Percentiles rank a stretch among this genome's conserved stretches.
phyloP scores from a whole-genome alignment of 495 filamentous ascomycete species.

The Penicillium waksmanii region DNA sequence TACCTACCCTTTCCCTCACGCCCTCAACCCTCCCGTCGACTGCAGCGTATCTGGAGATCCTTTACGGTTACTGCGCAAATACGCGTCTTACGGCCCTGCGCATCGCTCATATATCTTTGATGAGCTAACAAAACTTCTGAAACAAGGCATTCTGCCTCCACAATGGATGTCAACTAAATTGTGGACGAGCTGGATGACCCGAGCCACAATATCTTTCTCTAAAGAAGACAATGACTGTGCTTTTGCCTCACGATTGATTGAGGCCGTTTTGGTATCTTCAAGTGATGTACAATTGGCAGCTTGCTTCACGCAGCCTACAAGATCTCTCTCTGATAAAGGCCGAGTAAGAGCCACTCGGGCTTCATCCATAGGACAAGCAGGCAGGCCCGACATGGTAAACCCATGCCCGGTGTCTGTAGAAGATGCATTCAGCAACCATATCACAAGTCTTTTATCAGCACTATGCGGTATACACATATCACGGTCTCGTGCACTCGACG shows the following conservation, averaged over 20 bases:
- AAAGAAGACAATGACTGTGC: conserved; percentile 37
- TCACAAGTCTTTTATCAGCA: conserved; percentile 44
- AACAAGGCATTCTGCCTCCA: conserved; percentile 40
- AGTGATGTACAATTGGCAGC: conserved; percentile 20
- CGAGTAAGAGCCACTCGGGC: conserved; percentile 23
- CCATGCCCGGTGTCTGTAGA: conserved; percentile 46
- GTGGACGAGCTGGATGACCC: conserved; percentile 50
- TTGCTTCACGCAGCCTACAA: not conserved
- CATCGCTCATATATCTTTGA: conserved; percentile 41
- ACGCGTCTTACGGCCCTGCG: conserved; percentile 24
- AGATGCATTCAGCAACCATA: conserved; percentile 49
- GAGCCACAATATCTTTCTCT: conserved; percentile 48
- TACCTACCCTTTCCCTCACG: conserved; percentile 34
- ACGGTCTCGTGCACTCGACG: conserved; percentile 32
- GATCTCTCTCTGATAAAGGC: not conserved
- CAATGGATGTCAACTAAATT: conserved; percentile 53
- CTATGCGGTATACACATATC: conserved; percentile 50
- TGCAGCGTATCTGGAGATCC: conserved; percentile 29
- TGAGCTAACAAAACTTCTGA: conserved; percentile 45
- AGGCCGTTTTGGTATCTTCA: conserved; percentile 42
- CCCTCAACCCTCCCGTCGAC: conserved; percentile 33
- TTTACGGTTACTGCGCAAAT: conserved; percentile 36
- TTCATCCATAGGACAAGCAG: conserved; percentile 13
- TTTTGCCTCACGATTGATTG: conserved; percentile 44
- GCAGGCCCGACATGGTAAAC: conserved; percentile 7